A percentile compares a stretch with the other conserved stretches of the same genome.
phyloP scores from a whole-genome alignment of 2,329 filamentous ascomycete genomes.

The Salinomyces thailandicus region DNA sequence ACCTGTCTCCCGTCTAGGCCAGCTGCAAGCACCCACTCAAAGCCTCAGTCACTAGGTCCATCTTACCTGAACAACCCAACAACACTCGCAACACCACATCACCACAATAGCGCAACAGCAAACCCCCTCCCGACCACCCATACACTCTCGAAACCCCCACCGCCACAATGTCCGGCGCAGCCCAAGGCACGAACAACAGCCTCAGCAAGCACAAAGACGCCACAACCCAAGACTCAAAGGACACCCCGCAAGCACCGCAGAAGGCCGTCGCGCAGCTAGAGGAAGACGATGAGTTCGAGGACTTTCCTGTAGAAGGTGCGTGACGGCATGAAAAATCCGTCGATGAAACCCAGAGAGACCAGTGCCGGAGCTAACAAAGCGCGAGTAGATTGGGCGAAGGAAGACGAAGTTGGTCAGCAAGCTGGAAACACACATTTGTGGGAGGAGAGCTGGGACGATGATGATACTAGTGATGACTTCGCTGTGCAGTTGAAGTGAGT shows the following conservation, averaged over 20 bases:
- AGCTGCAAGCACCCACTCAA: too few species aligned
- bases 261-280: constrained; percentile 63
- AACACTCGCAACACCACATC: too few species aligned
- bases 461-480: constrained; percentile 94
- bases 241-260: constrained; percentile 43
- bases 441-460: constrained; percentile 99
- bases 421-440: constrained; percentile 62
- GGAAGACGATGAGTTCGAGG: constrained; percentile 98
- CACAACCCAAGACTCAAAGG: constrained; percentile 27
- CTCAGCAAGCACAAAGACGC: constrained; percentile 42
- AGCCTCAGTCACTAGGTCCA: too few species aligned
- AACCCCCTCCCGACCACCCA: too few species aligned
- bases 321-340: too few species aligned
- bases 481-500: constrained; percentile 83
- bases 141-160: too few species aligned
- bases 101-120: too few species aligned
- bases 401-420: constrained; percentile 68
- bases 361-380: not conserved
- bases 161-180: constrained; percentile 9
- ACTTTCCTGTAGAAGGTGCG: constrained; percentile 89
- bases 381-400: constrained; percentile 72
- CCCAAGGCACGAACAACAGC: constrained; percentile 4
- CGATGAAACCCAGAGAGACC: too few species aligned
- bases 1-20: too few species aligned
- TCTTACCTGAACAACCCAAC: too few species aligned